Percentiles rank a stretch among this genome's conserved stretches.
phyloP scores from a whole-genome alignment of 2,329 filamentous ascomycete genomes.

The Zalaria obscura region DNA sequence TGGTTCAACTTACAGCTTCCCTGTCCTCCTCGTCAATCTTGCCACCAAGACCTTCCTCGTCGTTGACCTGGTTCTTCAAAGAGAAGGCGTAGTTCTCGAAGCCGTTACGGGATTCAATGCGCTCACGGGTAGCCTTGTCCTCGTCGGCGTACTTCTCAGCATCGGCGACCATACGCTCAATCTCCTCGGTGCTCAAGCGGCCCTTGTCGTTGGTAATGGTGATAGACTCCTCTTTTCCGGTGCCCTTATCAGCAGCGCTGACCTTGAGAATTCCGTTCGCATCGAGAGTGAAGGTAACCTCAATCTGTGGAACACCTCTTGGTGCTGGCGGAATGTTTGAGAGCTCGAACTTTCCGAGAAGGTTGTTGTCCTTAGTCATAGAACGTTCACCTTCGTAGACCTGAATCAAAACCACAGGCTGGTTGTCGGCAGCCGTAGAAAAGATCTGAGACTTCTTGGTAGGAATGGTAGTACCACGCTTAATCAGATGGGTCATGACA shows the following conservation, averaged over 20 bases:
- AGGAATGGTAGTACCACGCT: conserved; percentile 85
- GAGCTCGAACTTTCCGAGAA: conserved; percentile 95
- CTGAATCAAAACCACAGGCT: conserved; percentile 88
- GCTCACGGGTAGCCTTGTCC: conserved; percentile 94
- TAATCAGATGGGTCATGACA: conserved; percentile 95
- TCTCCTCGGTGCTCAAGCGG: conserved; percentile 88
- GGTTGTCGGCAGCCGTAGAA: conserved; percentile 92
- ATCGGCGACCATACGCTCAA: conserved; percentile 97
- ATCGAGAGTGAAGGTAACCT: conserved; percentile 95
- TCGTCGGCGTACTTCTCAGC: conserved; percentile 98
- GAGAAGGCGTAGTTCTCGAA: conserved; percentile 99
- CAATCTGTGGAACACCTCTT: conserved; percentile 93
- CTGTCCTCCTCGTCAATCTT: conserved; percentile 99
- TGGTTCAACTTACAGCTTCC: conserved; percentile 56
- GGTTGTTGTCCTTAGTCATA: conserved; percentile 94
- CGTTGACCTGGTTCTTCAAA: conserved; percentile 98
- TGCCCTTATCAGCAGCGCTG: conserved; percentile 91
- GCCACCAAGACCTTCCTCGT: conserved; percentile 89
- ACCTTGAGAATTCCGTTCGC: conserved; percentile 98
- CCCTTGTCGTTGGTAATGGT: conserved; percentile 99
- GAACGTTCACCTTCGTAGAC: conserved; percentile 89
- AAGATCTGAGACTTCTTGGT: conserved; percentile 98
- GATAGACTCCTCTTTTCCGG: conserved; percentile 92
- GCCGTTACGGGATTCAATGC: conserved; percentile 89
- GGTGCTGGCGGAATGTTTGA: conserved; percentile 90